These are phyloP conservation scores for Cucurbita moschata DNA, from an alignment of 306 rosid species.

Conservation along the genomic window DNA sequence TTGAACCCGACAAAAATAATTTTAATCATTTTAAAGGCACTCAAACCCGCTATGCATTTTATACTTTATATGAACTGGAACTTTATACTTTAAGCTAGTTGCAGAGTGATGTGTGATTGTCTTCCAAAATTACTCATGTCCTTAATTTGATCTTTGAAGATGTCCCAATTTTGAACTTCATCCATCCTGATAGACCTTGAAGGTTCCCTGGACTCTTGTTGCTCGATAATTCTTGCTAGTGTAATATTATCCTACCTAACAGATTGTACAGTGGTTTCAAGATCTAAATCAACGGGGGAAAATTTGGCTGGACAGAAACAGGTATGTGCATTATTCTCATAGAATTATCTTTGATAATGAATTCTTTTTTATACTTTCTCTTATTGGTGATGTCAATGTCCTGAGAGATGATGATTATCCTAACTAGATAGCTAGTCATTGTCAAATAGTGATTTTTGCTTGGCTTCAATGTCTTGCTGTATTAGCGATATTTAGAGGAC, in stretches of 20 bases:
- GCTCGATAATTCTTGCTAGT: not conserved
- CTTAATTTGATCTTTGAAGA: not conserved
- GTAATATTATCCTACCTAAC: not conserved
- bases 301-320: not conserved
- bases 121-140: not conserved
- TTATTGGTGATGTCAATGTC: not conserved
- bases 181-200: not conserved
- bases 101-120: too few relatives aligned
- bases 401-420: not conserved
- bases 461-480: not conserved
- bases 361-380: not conserved
- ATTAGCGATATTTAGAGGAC: not conserved
- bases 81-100: not conserved
- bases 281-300: not conserved
- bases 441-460: not conserved
- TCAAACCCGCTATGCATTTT: too few relatives aligned
- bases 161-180: not conserved
- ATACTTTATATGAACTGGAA: too few relatives aligned
- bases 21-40: too few relatives aligned
- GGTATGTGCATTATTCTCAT: constrained; percentile 3
- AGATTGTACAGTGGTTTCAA: not conserved
- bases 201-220: not conserved
- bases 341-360: not conserved
- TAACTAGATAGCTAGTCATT: not conserved
- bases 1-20: too few relatives aligned